Evolutionary conservation across 2,329 filamentous ascomycete species (phyloP), one percentile per base, ranked within the genome.

Genomic region (Cladophialophora exuberans): DNA sequence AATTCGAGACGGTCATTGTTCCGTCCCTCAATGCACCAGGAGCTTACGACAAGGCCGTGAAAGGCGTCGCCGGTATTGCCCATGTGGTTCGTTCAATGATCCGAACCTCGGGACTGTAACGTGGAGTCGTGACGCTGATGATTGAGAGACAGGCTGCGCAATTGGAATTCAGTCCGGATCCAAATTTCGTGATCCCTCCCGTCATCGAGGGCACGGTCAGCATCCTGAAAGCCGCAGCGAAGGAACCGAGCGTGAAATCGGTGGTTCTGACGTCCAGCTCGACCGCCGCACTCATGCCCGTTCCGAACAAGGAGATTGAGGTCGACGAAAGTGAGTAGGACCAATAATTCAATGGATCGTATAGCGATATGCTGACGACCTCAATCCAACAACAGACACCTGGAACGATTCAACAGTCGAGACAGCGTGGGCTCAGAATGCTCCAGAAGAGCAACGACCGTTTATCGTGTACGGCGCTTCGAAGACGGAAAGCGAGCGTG

Each of bases 401-500:
- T 77, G 70, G 72, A 73, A 73, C 38, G 68, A 73, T 3, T 51
- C 56, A 1, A 64, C 62, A 1, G 48, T 74, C 3, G 50, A 68
- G 11, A 31, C 36, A 3, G 73, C 74, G 0, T 73, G 69, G 66
- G 64, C 63, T 3, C 68, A 67, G 1, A 69, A 67, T 2, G 70
- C 71, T 0, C 73, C 72, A 17, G 62, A 60, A 0, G 64, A 68
- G 1, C 9, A 25, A 1, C 59, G 65, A 13, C 47, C 50, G 0
- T 60, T 48, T 1, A 7, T 52, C 6, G 68, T 72, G 1, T 77
- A 78, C 45, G 59, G 58, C 0, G 73, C 75, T 0, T 74, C 72
- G 52, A 78, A 78, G 53, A 59, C 66, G 1, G 67, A 70, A 26
- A 65, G 64, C 0, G 75, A 78, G 45, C 64, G 69, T 50, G 69